Conservation (phyloP, 1,139 yeast genomes). For the Magnusiomyces tetraspermus region DNA sequence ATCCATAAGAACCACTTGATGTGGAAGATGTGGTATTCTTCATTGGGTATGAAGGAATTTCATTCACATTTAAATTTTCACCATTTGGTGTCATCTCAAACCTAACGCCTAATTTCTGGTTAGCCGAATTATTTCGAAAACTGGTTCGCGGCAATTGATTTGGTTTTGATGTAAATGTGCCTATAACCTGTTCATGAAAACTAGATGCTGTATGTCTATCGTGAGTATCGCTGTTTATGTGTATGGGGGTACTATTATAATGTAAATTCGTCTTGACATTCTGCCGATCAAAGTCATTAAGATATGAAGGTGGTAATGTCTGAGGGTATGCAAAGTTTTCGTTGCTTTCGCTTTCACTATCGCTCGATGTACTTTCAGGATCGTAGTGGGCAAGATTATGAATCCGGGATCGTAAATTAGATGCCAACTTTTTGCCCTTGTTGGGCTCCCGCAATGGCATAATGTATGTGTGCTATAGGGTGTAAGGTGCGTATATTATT, state of each 20-base stretch:
- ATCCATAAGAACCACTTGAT: not conserved
- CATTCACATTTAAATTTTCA: not conserved
- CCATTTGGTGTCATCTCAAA: not conserved
- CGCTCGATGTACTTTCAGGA: conserved; percentile 8
- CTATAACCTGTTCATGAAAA: too few relatives aligned
- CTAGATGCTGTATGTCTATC: too few relatives aligned
- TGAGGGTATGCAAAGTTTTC: not conserved
- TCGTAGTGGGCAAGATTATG: conserved; percentile 12
- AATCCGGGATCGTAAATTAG: conserved; percentile 9
- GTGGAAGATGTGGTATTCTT: not conserved
- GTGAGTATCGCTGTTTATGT: too few relatives aligned
- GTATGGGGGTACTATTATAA: not conserved
- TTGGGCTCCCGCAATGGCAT: conserved; percentile 11
- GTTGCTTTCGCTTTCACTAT: conserved; percentile 9
- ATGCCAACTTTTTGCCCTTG: conserved; percentile 9
- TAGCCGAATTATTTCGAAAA: not conserved
- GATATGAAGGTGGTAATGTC: not conserved
- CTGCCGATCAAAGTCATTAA: not conserved
- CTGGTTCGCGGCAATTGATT: too few relatives aligned
- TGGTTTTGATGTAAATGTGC: too few relatives aligned
- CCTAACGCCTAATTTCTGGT: not conserved
- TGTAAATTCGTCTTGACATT: not conserved
- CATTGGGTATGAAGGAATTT: not conserved
- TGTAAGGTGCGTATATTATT: too few relatives aligned
- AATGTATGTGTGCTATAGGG: not conserved